A percentile compares a stretch with the other conserved stretches of the same genome.
These are phyloP conservation scores for Hymenoscyphus linearis DNA, from an alignment of 2,329 filamentous ascomycete genomes.

Conservation along the genomic window DNA sequence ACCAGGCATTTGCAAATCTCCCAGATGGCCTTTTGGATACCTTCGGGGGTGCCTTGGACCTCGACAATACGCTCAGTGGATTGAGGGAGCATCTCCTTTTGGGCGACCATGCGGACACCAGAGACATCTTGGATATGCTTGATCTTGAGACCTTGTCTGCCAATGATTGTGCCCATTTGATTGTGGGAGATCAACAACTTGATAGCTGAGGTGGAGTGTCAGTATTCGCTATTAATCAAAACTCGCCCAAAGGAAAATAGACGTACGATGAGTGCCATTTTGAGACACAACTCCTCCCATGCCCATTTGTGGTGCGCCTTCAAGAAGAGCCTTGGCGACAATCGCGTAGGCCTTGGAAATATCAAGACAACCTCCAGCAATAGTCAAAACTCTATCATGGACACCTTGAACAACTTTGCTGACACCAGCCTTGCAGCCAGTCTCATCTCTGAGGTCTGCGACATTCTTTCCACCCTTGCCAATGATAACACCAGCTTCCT, in stretches of 20 bases:
- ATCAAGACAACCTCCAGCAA: conserved; percentile 82
- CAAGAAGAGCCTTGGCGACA: conserved; percentile 84
- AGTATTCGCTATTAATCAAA: not conserved
- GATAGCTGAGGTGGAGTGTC: conserved; percentile 57
- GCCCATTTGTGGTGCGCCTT: conserved; percentile 89
- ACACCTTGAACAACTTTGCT: conserved; percentile 98
- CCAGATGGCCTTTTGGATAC: conserved; percentile 94
- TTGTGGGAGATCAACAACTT: conserved; percentile 99
- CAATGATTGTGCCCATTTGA: conserved; percentile 99
- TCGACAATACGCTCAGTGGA: conserved; percentile 98
- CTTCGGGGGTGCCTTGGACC: conserved; percentile 88
- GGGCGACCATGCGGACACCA: conserved; percentile 96
- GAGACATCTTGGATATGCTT: conserved; percentile 98
- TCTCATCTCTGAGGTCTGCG: conserved; percentile 93
- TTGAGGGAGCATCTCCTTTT: conserved; percentile 99
- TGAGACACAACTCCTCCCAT: conserved; percentile 87
- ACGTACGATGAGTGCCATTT: conserved; percentile 92
- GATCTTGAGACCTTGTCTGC: conserved; percentile 93
- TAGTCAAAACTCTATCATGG: conserved; percentile 93
- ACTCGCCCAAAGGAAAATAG: not conserved
- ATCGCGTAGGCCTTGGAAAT: conserved; percentile 90
- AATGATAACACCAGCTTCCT: conserved; percentile 98
- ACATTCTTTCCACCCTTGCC: conserved; percentile 99
- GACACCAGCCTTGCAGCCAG: conserved; percentile 94
- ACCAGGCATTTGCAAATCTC: conserved; percentile 98